Evolutionary conservation across 2,329 filamentous ascomycete species (phyloP), one percentile per base, ranked within the genome.

Genomic region (Trichoderma hamatum): DNA sequence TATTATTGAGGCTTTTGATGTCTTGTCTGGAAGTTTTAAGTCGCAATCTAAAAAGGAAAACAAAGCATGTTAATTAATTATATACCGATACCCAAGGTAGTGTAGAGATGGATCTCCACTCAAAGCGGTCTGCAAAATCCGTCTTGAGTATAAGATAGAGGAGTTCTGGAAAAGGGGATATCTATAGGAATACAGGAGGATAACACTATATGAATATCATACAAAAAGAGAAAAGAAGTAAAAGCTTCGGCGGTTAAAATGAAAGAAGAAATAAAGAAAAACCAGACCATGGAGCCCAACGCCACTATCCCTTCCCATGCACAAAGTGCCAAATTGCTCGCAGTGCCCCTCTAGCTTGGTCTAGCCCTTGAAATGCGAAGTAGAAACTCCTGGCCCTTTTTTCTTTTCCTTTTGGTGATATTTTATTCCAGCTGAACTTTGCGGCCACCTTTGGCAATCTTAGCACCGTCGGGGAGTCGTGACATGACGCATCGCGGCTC

Each of bases 401-500:
- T 28, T 21, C 63, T 14, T 19, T 5, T n/a, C 24, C 13, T 19
- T 51, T 39, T 28, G 66, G 16, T 46, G 30, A 30, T 16, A 21
- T 49, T 52, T 77, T 72, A 81, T 24, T 74, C 74, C 24, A 80
- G 65, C 9, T 77, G 75, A 66, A 81, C 82, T 74, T 84, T 88
- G 72, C 84, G 84, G 34, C 82, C 87, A 10, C 89, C 86, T 70
- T 84, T 82, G 67, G 84, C 84, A 60, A 89, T 86, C 32, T 83
- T 82, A 73, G 84, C 83, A 73, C 84, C 78, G 55, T 84, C 79
- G 3, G 80, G 77, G 56, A 87, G 90, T 63, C 96, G 90, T 71
- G 94, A 97, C 94, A 99, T 97, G 69, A 95, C 91, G 73, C 92
- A 96, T 39, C 88, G 82, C 0, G 96, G 93, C 66, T 88, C 87